phyloP scores from a whole-genome alignment of 2,329 filamentous ascomycete genomes.

The Myrmaecium sp. region DNA sequence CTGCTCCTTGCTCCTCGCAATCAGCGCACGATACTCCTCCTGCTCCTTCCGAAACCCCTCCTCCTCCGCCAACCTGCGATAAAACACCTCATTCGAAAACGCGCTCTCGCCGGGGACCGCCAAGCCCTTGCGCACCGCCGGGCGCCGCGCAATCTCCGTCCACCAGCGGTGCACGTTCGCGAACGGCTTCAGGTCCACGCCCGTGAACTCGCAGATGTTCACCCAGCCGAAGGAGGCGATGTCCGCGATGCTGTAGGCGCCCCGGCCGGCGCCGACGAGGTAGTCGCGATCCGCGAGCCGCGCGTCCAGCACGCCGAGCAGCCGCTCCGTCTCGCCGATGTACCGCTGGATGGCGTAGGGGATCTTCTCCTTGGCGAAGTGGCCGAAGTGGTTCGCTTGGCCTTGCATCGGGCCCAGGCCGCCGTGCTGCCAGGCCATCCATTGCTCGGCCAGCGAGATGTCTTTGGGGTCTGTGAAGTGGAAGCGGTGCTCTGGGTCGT shows the following conservation, averaged over 20 bases:
- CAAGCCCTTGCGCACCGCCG: slow-evolving; percentile 24
- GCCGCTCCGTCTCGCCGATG: slow-evolving; percentile 29
- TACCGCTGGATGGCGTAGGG: slow-evolving; percentile 29
- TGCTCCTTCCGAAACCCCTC: slow-evolving; percentile 31
- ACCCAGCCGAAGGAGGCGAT: slow-evolving; percentile 30
- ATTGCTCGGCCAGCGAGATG: slow-evolving; percentile 35
- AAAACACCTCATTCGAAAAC: slow-evolving; percentile 25
- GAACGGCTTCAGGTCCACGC: slow-evolving; percentile 25
- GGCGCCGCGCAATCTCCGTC: slow-evolving; percentile 23
- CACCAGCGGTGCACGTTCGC: slow-evolving; percentile 28
- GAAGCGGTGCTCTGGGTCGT: slow-evolving; percentile 30
- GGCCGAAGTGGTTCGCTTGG: slow-evolving; percentile 20
- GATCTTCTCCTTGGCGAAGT: slow-evolving; percentile 26
- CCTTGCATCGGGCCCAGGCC: slow-evolving; percentile 24
- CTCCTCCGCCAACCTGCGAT: slow-evolving; percentile 28
- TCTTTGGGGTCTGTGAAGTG: slow-evolving; percentile 31
- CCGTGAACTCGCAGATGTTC: slow-evolving; percentile 23
- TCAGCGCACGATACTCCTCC: slow-evolving; percentile 18
- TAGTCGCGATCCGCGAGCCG: slow-evolving; percentile 24
- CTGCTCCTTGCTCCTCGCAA: slow-evolving; percentile 26
- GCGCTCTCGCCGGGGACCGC: slow-evolving; percentile 18
- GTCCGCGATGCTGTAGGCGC: slow-evolving; percentile 30
- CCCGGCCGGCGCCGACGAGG: slow-evolving; percentile 26
- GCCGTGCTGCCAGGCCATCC: slow-evolving; percentile 40
- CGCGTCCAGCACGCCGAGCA: slow-evolving; percentile 26